phyloP scores from a whole-genome alignment of 2,329 filamentous ascomycete species.

The Paecilomyces dactylethromorphus region DNA sequence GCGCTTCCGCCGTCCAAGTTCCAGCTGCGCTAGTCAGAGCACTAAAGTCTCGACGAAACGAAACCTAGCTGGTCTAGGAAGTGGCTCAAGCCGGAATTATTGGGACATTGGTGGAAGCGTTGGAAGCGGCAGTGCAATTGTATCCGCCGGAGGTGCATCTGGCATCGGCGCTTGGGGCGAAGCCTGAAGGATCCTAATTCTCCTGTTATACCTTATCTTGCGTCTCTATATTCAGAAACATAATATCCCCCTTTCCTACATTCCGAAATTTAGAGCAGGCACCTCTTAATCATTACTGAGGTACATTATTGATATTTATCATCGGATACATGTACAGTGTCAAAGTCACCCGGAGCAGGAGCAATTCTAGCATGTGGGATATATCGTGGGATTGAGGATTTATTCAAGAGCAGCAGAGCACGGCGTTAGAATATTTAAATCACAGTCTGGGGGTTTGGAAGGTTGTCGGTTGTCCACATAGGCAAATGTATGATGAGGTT shows the following conservation, averaged over 20 bases:
- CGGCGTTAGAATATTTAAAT: background rate
- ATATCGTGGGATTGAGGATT: background rate
- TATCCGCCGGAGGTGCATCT: constrained; percentile 58
- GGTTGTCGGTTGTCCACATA: background rate
- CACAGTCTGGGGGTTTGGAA: background rate
- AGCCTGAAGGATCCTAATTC: constrained; percentile 37
- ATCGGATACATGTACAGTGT: background rate
- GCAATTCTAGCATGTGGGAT: background rate
- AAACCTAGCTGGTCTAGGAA: constrained; percentile 45
- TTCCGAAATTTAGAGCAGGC: background rate
- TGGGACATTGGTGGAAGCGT: constrained; percentile 85
- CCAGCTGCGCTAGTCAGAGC: constrained; percentile 83
- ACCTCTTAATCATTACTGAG: background rate
- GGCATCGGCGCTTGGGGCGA: constrained; percentile 77
- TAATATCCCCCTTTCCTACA: background rate
- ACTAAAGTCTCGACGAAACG: constrained; percentile 64
- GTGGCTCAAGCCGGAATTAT: constrained; percentile 73
- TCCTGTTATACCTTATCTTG: background rate
- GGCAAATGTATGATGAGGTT: background rate
- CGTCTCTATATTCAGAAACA: background rate
- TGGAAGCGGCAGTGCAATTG: constrained; percentile 67
- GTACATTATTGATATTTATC: background rate
- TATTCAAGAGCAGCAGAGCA: background rate
- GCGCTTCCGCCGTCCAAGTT: constrained; percentile 43
- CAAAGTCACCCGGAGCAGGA: background rate